Evolutionary conservation across 495 filamentous ascomycete species (phyloP), one percentile per base, ranked within the genome.

Genomic region (Bryoglossum gracile): DNA sequence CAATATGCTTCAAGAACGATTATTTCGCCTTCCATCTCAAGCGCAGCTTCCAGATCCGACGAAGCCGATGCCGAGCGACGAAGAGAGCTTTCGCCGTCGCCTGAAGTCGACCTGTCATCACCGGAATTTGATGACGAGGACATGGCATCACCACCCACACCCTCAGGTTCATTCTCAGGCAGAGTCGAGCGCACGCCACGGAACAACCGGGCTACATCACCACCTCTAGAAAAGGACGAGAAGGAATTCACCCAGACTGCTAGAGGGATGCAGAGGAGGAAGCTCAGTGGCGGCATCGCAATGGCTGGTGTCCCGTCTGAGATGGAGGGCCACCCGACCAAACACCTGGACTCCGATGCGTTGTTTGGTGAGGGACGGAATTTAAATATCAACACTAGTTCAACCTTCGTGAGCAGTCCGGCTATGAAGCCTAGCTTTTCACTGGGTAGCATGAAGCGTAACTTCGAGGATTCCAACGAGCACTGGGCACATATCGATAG

Each of bases 211-310:
- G 83, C 81, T 6, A 78, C 78, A 41, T 89, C 85, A 53, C 92
- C 94, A 40, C 89, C 87, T 18, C 76, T 97, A 23, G 92, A 98
- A 69, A 85, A 87, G 54, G 92, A 97, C 54, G 92, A 98, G 69
- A 86, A 84, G 58, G 92, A 97, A 66, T 98, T 98, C 61, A 95
- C 88, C 3, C 88, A 91, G 67, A 96, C 91, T 4, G 92, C 92
- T 8, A 82, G 83, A 58, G 83, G 81, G 35, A 77, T 96, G 65
- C 87, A 88, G 56, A 85, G 84, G 68, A 78, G 86, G 49, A 86
- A 76, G 48, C 69, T 75, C 50, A 76, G 65, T 55, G 72, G 69
- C 35, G 75, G 74, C 36, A 56, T 59, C 28, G 58, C 37, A 5
- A 56, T 59, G 53, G 34, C 39, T 13, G 56, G 57, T 14, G 41